Conservation (phyloP, 169 alveolate species). For the Eimeria maxima region DNA sequence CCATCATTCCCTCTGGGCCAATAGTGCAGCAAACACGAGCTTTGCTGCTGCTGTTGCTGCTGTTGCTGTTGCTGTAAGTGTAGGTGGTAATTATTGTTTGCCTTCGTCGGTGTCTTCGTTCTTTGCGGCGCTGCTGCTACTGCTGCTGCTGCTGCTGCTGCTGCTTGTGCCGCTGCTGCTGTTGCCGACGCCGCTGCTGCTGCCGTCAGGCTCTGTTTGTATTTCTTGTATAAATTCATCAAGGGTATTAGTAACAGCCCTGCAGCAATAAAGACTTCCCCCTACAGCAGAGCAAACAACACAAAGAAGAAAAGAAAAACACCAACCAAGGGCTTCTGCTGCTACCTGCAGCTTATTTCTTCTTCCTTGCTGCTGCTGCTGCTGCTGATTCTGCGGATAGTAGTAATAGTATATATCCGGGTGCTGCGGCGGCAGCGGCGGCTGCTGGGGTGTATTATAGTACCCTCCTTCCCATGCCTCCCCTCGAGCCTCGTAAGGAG, state of each 20-base stretch:
- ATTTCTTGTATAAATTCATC: neutral
- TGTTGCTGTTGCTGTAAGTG: neutral
- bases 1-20: neutral
- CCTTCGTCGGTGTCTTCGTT: neutral
- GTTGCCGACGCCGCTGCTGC: too few relatives aligned
- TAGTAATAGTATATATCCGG: neutral
- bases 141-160: neutral
- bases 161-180: neutral
- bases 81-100: neutral
- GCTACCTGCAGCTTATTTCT: neutral
- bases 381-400: neutral
- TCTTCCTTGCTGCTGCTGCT: neutral
- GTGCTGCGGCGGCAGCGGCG: neutral
- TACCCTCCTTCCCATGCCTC: too few relatives aligned
- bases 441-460: too few relatives aligned
- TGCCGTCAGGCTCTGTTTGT: neutral
- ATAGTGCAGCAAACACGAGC: neutral
- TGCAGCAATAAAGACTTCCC: conserved; percentile 5
- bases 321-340: conserved; percentile 15
- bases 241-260: neutral
- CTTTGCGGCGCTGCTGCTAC: neutral
- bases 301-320: neutral
- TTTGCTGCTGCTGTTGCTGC: conserved; percentile 40
- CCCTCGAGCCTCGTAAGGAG: too few relatives aligned
- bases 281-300: conserved; percentile 7